phyloP scores from a whole-genome alignment of 495 filamentous ascomycete genomes.

The Lasiosphaeris hirsuta region DNA sequence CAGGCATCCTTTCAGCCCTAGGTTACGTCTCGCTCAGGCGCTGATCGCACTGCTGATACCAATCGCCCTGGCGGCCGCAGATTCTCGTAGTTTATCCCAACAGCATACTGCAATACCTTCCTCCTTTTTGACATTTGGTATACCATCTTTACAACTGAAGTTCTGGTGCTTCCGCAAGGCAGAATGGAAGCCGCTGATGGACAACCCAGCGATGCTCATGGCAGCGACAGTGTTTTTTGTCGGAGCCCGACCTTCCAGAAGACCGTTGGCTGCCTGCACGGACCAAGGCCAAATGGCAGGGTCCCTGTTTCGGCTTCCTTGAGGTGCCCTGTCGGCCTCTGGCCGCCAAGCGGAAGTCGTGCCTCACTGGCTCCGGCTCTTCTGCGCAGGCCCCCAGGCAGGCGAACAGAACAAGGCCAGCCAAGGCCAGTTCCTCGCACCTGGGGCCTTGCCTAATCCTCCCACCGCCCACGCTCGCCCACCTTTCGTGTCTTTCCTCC shows the following conservation, averaged over 20 bases:
- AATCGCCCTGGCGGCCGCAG: neutral
- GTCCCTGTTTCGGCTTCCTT: conserved; percentile 17
- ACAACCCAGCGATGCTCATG: neutral
- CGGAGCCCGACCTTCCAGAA: conserved; percentile 13
- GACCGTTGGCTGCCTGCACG: conserved; percentile 11
- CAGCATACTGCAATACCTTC: too few species aligned
- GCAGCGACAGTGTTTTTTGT: conserved; percentile 7
- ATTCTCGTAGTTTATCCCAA: neutral
- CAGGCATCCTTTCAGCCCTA: neutral
- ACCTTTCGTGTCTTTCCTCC: conserved; percentile 20
- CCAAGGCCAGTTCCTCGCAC: neutral
- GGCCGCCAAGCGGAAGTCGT: conserved; percentile 23
- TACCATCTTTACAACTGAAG: neutral
- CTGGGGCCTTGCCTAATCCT: conserved; percentile 14
- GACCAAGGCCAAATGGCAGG: conserved; percentile 2
- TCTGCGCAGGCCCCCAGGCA: conserved; percentile 6
- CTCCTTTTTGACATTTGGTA: neutral
- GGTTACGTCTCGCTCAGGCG: neutral
- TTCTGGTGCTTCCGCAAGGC: neutral
- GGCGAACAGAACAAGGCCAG: neutral
- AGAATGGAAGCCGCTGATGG: neutral
- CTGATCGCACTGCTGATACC: conserved; percentile 1
- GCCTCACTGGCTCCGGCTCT: conserved; percentile 16
- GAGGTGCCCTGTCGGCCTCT: conserved; percentile 1
- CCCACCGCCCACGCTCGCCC: conserved; percentile 20